Conservation (phyloP, 169 alveolate species). For the Pseudocohnilembus persalinus region DNA sequence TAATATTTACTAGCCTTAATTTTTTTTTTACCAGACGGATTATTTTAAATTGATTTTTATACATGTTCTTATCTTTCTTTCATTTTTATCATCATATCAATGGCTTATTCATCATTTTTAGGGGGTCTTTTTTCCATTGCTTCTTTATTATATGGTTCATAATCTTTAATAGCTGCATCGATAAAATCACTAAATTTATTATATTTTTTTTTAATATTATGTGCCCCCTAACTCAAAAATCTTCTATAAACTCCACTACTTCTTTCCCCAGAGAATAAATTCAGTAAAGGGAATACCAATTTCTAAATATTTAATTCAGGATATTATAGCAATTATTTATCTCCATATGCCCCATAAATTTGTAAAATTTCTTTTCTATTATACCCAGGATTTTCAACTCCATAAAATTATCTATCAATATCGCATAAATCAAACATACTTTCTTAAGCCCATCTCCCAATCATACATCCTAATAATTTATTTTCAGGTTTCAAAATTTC, state of each 20-base stretch:
- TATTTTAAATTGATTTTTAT: not conserved
- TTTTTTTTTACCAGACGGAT: not conserved
- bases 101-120: not conserved
- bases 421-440: slow-evolving; percentile 51
- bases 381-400: slow-evolving; percentile 33
- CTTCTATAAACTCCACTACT: slow-evolving; percentile 17
- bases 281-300: slow-evolving; percentile 46
- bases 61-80: not conserved
- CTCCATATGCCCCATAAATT: slow-evolving; percentile 48
- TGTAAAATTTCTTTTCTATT: slow-evolving; percentile 27
- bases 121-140: slow-evolving; percentile 9
- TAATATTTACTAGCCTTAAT: no score
- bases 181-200: not conserved
- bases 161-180: not conserved
- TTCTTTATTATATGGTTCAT: not conserved
- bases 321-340: slow-evolving; percentile 24
- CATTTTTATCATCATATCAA: no score
- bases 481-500: slow-evolving; percentile 45
- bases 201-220: slow-evolving; percentile 1
- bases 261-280: slow-evolving; percentile 39
- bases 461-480: slow-evolving; percentile 53
- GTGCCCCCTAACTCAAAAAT: slow-evolving; percentile 2
- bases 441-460: slow-evolving; percentile 60
- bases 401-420: slow-evolving; percentile 46
- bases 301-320: slow-evolving; percentile 20